phyloP scores from a whole-genome alignment of 306 rosid genomes.

The Chamaecrista fasciculata region DNA sequence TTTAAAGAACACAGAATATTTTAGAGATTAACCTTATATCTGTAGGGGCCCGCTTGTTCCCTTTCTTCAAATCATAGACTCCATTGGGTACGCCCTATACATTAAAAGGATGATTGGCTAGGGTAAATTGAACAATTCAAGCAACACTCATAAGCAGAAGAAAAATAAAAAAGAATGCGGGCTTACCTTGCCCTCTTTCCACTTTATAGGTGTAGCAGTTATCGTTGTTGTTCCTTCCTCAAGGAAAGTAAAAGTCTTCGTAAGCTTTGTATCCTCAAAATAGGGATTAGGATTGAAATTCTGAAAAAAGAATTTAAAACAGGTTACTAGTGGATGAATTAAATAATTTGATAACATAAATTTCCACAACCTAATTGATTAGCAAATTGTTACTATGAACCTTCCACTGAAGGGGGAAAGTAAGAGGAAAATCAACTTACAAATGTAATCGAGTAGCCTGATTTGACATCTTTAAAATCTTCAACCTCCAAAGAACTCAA shows the following conservation, averaged over 20 bases:
- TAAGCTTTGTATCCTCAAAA: constrained; percentile 79
- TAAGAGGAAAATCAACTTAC: constrained; percentile 48
- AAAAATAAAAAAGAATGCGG: background rate
- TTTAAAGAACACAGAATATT: background rate
- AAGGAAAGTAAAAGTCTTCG: constrained; percentile 81
- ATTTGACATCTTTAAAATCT: constrained; percentile 82
- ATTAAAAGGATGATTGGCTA: background rate
- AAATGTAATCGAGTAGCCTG: constrained; percentile 76
- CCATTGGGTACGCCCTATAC: constrained; percentile 87
- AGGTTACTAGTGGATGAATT: background rate
- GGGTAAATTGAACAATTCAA: background rate
- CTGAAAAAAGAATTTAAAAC: constrained; percentile 42
- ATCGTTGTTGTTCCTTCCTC: constrained; percentile 87
- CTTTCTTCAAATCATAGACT: constrained; percentile 71
- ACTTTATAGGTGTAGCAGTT: constrained; percentile 79
- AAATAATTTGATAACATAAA: background rate
- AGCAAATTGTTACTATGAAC: background rate
- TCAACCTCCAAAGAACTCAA: constrained; percentile 83
- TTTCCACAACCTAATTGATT: background rate
- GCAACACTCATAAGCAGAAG: background rate
- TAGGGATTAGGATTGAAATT: constrained; percentile 80
- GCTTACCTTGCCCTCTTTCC: constrained; percentile 95
- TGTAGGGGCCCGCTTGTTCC: constrained; percentile 69
- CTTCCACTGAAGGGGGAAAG: background rate
- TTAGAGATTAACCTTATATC: constrained; percentile 67